Conservation (phyloP, 1,284 basidiomycete species). For the Rhodotorula mucilaginosa region DNA sequence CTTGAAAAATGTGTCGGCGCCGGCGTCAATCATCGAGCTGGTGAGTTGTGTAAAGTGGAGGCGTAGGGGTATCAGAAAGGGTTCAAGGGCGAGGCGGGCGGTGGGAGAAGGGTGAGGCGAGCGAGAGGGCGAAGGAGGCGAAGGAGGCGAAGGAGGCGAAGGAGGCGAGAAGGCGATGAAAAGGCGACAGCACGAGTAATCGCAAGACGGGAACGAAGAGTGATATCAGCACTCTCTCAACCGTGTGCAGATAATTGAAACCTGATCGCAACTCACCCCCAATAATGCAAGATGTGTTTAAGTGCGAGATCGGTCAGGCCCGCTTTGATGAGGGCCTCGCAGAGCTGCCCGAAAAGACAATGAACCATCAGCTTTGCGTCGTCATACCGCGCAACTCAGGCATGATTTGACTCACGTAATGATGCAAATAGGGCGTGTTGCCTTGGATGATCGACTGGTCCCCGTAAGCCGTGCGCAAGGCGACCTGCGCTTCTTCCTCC, state of each 20-base stretch:
- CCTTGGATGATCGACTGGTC: conserved; percentile 11
- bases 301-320: conserved; percentile 36
- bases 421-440: conserved; percentile 40
- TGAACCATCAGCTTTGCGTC: not conserved
- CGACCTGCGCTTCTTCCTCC: conserved; percentile 28
- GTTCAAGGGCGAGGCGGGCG: no score
- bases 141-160: no score
- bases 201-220: no score
- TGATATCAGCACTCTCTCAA: no score
- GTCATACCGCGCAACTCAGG: no score
- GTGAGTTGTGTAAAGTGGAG: no score
- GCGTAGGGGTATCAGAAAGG: no score
- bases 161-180: not conserved
- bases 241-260: no score
- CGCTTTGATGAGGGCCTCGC: conserved; percentile 41
- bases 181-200: not conserved
- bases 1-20: conserved; percentile 41
- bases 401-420: conserved; percentile 27
- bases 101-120: no score
- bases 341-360: conserved; percentile 19
- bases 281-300: conserved; percentile 40
- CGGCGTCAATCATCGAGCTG: conserved; percentile 36
- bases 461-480: conserved; percentile 32
- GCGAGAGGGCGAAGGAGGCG: no score
- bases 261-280: conserved; percentile 29